phyloP scores from a whole-genome alignment of 2,329 filamentous ascomycete species.

The Penicillium concentricum region DNA sequence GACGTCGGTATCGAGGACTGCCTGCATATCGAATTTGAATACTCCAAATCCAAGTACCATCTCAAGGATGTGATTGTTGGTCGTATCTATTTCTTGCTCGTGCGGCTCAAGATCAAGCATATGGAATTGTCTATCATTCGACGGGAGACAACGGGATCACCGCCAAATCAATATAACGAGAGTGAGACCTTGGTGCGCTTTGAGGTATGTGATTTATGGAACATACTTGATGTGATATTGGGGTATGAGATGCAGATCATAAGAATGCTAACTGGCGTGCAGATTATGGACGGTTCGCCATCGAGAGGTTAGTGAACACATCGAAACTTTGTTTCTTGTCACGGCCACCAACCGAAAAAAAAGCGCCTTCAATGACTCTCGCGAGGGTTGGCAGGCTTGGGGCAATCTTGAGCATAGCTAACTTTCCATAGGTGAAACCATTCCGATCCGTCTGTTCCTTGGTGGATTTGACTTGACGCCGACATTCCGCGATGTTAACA shows the following conservation, averaged over 20 bases:
- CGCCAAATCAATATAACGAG: slow-evolving; percentile 99
- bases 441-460: slow-evolving; percentile 93
- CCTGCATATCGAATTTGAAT: slow-evolving; percentile 98
- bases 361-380: too few species aligned
- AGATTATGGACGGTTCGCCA: slow-evolving; percentile 99
- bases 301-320: slow-evolving; percentile 67
- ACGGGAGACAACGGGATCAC: slow-evolving; percentile 90
- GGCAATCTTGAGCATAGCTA: slow-evolving; percentile 16
- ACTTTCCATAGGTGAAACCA: slow-evolving; percentile 67
- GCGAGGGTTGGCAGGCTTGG: not conserved
- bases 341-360: not conserved
- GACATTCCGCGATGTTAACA: slow-evolving; percentile 98
- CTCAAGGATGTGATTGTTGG: slow-evolving; percentile 99
- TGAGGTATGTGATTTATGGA: slow-evolving; percentile 59
- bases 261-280: not conserved
- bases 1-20: slow-evolving; percentile 99
- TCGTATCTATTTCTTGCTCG: slow-evolving; percentile 95
- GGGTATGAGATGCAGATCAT: not conserved
- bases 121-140: slow-evolving; percentile 99
- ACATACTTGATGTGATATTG: not conserved
- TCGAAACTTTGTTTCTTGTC: too few species aligned
- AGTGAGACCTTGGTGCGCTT: slow-evolving; percentile 97
- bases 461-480: slow-evolving; percentile 97
- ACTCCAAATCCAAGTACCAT: slow-evolving; percentile 98
- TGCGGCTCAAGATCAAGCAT: slow-evolving; percentile 98